Evolutionary conservation across 78 protist genomes (phyloP).

Genomic region (Trichosphaerium sp.): DNA sequence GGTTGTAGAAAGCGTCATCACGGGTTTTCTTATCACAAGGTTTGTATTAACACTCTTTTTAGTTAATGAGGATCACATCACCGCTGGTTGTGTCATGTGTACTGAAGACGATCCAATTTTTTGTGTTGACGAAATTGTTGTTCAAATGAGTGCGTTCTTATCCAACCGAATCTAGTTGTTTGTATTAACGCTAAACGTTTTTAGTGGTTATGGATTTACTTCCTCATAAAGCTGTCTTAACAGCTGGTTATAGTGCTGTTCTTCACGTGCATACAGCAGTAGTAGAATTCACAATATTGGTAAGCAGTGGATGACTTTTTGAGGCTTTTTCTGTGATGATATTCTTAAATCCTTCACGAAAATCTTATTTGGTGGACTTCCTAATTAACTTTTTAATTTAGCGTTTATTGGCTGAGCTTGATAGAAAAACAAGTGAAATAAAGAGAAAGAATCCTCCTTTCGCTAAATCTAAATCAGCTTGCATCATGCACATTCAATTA

Average conservation of each 20-base stretch:
- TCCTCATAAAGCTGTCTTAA: constrained; percentile 47
- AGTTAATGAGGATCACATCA: too few relatives aligned
- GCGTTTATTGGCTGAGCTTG: constrained; percentile 28
- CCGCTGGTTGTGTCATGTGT: too few relatives aligned
- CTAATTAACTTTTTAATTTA: neutral
- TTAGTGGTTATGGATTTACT: constrained; percentile 56
- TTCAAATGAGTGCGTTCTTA: too few relatives aligned
- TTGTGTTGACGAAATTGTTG: too few relatives aligned
- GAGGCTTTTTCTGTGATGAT: neutral
- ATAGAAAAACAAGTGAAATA: constrained; percentile 67
- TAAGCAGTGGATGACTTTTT: neutral
- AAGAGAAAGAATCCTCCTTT: constrained; percentile 68
- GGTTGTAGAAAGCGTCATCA: constrained; percentile 44
- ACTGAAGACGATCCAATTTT: too few relatives aligned
- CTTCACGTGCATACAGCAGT: constrained; percentile 73
- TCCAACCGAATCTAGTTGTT: constrained; percentile 23
- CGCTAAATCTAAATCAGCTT: constrained; percentile 55
- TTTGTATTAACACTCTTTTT: too few relatives aligned
- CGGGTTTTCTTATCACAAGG: constrained; percentile 12
- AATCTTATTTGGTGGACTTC: neutral
- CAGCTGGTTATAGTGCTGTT: constrained; percentile 56
- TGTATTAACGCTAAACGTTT: constrained; percentile 56
- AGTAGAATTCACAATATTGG: constrained; percentile 42
- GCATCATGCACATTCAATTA: constrained; percentile 51
- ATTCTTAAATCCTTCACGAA: constrained; percentile 3